These are phyloP conservation scores for Hydnomerulius pinastri DNA, from an alignment of 768 basidiomycete genomes.

Conservation along the genomic window DNA sequence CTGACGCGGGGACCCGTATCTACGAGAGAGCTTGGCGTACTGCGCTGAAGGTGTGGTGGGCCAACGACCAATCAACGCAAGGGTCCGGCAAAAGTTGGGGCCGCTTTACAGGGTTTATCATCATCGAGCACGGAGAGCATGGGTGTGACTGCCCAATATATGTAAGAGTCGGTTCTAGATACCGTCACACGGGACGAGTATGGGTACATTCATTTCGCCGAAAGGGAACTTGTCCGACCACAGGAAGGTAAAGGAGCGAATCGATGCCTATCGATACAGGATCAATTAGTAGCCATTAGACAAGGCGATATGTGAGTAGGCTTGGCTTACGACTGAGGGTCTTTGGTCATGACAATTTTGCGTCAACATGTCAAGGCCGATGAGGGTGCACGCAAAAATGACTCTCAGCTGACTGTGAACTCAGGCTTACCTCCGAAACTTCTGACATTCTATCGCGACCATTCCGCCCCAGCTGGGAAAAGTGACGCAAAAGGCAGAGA, in stretches of 20 bases:
- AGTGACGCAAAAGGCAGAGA: background rate
- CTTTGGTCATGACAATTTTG: background rate
- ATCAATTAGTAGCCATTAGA: background rate
- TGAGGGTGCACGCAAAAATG: background rate
- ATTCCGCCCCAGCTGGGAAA: background rate
- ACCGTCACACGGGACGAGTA: too few species aligned
- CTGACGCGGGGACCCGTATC: background rate
- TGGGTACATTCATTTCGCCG: background rate
- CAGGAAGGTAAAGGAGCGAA: background rate
- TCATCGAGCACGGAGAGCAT: background rate
- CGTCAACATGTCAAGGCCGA: background rate
- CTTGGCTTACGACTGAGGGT: slow-evolving; percentile 1
- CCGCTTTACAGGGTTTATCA: background rate
- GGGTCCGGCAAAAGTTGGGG: background rate
- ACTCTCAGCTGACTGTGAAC: too few species aligned
- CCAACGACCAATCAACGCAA: background rate
- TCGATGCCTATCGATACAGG: background rate
- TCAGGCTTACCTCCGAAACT: background rate
- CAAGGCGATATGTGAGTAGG: background rate
- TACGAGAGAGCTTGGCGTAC: background rate
- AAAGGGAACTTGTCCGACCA: background rate
- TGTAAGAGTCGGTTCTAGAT: background rate
- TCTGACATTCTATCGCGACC: background rate
- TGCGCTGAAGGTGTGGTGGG: background rate
- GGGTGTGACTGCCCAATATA: background rate